phyloP scores from a whole-genome alignment of 2,329 filamentous ascomycete genomes.

The Epicoccum nigrum region DNA sequence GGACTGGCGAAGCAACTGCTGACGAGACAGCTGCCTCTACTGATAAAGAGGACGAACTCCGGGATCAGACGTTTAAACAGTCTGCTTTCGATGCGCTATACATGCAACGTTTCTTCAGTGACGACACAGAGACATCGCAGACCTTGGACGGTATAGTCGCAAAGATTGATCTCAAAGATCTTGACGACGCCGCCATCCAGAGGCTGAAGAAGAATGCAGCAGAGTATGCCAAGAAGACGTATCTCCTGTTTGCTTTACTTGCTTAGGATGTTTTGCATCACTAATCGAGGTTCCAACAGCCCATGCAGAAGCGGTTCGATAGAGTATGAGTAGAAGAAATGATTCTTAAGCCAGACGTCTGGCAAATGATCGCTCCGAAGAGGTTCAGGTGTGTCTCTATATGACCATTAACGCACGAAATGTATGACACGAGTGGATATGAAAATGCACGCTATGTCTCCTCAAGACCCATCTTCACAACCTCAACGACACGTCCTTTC shows the following conservation, averaged over 20 bases:
- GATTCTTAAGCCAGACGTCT: background rate
- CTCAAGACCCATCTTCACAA: background rate
- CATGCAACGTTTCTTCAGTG: constrained; percentile 40
- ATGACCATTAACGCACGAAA: background rate
- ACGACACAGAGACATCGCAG: constrained; percentile 33
- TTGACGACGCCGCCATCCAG: constrained; percentile 57
- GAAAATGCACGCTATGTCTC: constrained; percentile 16
- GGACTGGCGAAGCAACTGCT: constrained; percentile 16
- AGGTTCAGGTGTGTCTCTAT: too few relatives aligned
- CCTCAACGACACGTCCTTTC: too few relatives aligned
- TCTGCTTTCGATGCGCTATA: constrained; percentile 53
- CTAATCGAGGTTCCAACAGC: background rate
- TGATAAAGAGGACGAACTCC: constrained; percentile 19
- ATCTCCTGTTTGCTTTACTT: constrained; percentile 80
- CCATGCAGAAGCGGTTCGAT: background rate
- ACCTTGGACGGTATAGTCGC: constrained; percentile 20
- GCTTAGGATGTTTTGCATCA: constrained; percentile 17
- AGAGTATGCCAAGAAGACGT: constrained; percentile 85
- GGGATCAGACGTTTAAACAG: constrained; percentile 44
- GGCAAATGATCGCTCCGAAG: too few relatives aligned
- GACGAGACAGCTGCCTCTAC: constrained; percentile 14
- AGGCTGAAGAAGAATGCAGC: constrained; percentile 66
- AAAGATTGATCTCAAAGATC: constrained; percentile 53
- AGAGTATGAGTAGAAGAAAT: background rate
- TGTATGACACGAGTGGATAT: constrained; percentile 21